phyloP scores from a whole-genome alignment of 2,329 filamentous ascomycete genomes.

The Graphilbum fragrans region DNA sequence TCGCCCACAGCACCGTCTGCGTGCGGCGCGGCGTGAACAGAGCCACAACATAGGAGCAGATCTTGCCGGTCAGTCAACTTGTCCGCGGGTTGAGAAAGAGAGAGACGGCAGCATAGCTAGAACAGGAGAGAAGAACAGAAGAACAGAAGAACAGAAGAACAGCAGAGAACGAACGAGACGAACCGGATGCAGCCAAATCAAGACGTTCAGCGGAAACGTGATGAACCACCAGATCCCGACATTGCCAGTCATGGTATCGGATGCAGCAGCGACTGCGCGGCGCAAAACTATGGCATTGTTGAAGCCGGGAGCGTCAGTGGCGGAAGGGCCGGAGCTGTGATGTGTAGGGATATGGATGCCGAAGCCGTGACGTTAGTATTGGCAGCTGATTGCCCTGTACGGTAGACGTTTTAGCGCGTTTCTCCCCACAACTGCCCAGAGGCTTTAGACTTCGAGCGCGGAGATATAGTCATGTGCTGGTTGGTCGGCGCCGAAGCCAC shows the following conservation, averaged over 20 bases:
- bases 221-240: slow-evolving; percentile 8
- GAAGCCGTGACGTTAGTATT: no score
- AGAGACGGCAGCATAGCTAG: background rate
- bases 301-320: background rate
- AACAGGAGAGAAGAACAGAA: background rate
- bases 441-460: no score
- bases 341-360: background rate
- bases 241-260: slow-evolving; percentile 8
- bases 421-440: no score
- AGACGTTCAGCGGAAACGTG: slow-evolving; percentile 6
- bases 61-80: slow-evolving; percentile 1
- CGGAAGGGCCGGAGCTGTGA: no score
- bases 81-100: no score
- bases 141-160: background rate
- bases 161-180: background rate
- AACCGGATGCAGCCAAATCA: slow-evolving; percentile 7
- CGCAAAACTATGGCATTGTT: background rate
- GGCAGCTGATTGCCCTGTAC: no score
- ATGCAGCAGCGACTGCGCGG: no score
- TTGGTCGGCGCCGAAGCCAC: no score
- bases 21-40: slow-evolving; percentile 4
- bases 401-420: no score
- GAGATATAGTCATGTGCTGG: no score
- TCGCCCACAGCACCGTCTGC: slow-evolving; percentile 39
- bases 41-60: slow-evolving; percentile 1